Evolutionary conservation across 2,329 filamentous ascomycete species (phyloP), one percentile per base, ranked within the genome.

Genomic region (Hypomyces rosellus): DNA sequence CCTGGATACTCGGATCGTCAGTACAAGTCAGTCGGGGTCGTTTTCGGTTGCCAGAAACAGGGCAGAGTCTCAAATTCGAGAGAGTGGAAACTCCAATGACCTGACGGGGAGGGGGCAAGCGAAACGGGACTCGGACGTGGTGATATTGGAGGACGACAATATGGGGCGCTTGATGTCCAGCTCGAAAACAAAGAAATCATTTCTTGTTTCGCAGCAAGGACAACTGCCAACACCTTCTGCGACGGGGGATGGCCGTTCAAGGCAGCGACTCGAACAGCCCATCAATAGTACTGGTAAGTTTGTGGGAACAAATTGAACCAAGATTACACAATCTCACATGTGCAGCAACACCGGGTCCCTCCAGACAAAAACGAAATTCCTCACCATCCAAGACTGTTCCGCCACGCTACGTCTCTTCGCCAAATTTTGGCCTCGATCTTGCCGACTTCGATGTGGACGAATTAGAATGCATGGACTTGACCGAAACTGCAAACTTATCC

Each of bases 101-200:
- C 50, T 50, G 54, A 54, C 52, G 34, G 53, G 47, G 54, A 47
- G 50, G 43, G 59, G 51, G 39, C 49, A 57, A 53, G 57, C 46
- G 47, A 57, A 47, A 34, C 48, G 42, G 55, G 59, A 63, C 54
- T 55, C 55, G 40, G 59, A 61, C 50, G 56, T 63, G 58, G 58
- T 59, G 53, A 60, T 52, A 40, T 45, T 54, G 36, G 62, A 54
- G 51, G 59, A 63, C 52, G 63, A 61, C 53, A 67, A 54, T 38
- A 79, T 79, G 75, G 74, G 71, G 25, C 68, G 68, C 43, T 59
- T 76, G 45, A 69, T 68, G 13, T 69, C 72, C 6, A 71, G 65
- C 41, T 65, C 68, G n/a, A 72, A 67, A 54, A 63, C 69, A 5
- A 77, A 69, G 55, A 74, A 70, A 51, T 72, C 72, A 5, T 69